Percentiles rank a stretch among this genome's conserved stretches.
These are phyloP conservation scores for Poronia punctata DNA, from an alignment of 495 filamentous ascomycete species.

Conservation along the genomic window DNA sequence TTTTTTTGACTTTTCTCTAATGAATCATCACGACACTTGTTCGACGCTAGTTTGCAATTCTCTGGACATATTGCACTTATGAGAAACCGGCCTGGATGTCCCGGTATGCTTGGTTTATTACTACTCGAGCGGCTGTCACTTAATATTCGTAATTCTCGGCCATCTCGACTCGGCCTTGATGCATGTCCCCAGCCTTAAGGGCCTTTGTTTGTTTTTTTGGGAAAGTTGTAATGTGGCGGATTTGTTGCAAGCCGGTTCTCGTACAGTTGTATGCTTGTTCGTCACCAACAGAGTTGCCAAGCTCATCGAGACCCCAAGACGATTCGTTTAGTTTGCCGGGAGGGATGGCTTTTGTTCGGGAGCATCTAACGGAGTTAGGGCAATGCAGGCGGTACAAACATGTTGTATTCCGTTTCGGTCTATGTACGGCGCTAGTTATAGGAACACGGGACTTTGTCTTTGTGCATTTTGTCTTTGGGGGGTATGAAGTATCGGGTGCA, in stretches of 20 bases:
- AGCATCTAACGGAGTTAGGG: slow-evolving; percentile 13
- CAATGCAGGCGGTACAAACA: slow-evolving; percentile 6
- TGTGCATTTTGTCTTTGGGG: slow-evolving; percentile 3
- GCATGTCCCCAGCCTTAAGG: too few species aligned
- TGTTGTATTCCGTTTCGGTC: slow-evolving; percentile 3
- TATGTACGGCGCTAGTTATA: slow-evolving; percentile 13
- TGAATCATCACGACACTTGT: slow-evolving; percentile 1
- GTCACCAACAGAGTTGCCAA: neutral
- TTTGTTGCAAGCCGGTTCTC: neutral
- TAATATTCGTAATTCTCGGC: neutral
- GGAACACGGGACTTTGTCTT: slow-evolving; percentile 6
- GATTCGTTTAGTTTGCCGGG: neutral
- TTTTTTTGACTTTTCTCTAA: slow-evolving; percentile 3
- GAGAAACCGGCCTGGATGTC: slow-evolving; percentile 4
- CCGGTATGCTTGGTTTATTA: slow-evolving; percentile 2
- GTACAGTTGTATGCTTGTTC: too few species aligned
- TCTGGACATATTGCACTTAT: slow-evolving; percentile 10
- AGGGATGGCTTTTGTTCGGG: neutral
- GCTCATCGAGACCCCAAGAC: neutral
- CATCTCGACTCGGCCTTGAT: slow-evolving; percentile 2
- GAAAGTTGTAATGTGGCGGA: neutral
- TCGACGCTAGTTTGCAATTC: slow-evolving; percentile 7
- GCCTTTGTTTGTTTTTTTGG: slow-evolving; percentile 1
- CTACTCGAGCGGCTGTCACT: neutral
- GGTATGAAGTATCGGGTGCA: too few species aligned